Percentiles rank a stretch among this genome's conserved stretches.
Evolutionary conservation across 2,329 filamentous ascomycete species (phyloP).

Genomic region (Biscogniauxia sp.): DNA sequence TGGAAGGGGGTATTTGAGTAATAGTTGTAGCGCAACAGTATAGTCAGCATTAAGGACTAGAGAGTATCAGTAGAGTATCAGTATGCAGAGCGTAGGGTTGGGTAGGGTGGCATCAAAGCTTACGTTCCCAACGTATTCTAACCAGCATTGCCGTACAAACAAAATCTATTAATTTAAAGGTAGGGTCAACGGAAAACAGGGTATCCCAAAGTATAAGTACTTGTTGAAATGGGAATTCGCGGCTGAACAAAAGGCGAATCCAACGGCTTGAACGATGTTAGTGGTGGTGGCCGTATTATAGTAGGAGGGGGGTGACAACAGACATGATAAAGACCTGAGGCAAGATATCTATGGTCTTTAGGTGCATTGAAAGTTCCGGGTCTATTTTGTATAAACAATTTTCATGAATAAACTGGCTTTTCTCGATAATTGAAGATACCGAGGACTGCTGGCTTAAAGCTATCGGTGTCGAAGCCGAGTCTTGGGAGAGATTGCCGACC

Average conservation of each 20-base stretch:
- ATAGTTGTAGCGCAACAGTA: constrained; percentile 74
- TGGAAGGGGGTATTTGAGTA: constrained; percentile 80
- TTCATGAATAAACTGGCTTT: constrained; percentile 85
- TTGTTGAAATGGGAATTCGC: constrained; percentile 88
- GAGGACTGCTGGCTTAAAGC: constrained; percentile 35
- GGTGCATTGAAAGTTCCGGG: constrained; percentile 76
- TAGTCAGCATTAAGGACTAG: constrained; percentile 84
- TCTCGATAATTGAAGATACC: constrained; percentile 73
- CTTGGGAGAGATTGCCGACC: constrained; percentile 47
- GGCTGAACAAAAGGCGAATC: constrained; percentile 88
- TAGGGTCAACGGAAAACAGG: constrained; percentile 82
- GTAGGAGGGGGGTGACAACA: constrained; percentile 24
- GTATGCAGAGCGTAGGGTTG: constrained; percentile 12
- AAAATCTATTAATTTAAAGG: constrained; percentile 77
- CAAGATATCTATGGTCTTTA: constrained; percentile 82
- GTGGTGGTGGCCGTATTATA: neutral
- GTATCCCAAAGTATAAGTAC: constrained; percentile 86
- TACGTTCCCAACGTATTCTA: constrained; percentile 84
- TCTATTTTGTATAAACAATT: constrained; percentile 75
- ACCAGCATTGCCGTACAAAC: constrained; percentile 95
- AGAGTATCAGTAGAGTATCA: constrained; percentile 30
- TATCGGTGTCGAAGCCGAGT: constrained; percentile 22
- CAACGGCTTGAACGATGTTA: constrained; percentile 62
- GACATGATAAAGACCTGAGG: constrained; percentile 96
- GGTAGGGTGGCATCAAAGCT: constrained; percentile 13